Evolutionary conservation across 768 basidiomycete genomes (phyloP), one percentile per base, ranked within the genome.

Genomic region (Naganishia antarctica): DNA sequence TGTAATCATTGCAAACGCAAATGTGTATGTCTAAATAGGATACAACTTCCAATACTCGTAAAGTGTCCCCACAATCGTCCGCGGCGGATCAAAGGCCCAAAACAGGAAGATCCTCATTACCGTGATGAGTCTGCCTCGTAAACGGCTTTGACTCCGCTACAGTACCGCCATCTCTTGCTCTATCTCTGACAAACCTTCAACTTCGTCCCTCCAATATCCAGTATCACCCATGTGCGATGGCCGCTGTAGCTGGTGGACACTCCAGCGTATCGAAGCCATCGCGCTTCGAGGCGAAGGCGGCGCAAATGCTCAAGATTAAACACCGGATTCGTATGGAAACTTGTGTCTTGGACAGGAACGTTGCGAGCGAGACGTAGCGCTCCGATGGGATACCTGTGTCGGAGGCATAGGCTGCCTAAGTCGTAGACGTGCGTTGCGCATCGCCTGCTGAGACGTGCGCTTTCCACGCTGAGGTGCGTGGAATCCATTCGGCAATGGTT

Each of bases 291-390:
- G 53, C 21, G 53, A 57, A 44, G 43, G 43, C n/a, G 43, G 11
- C 43, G 43, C 5, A 44, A 44, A n/a, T 44, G 43, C 13, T 7
- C n/a, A 18, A 44, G 8, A 5, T 7, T 7, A 5, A 18, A 44
- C 9, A 44, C 43, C 5, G 43, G 8, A 18, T 7, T 18, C 13
- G 6, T 5, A 5, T 18, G 5, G 43, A 5, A 44, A 7, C n/a
- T 15, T 44, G 9, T 11, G 43, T n/a, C 1, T 34, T 18, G 18
- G n/a, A n/a, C n/a, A 4, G 7, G 21, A n/a, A 2, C 34, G n/a
- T 5, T 41, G 53, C 7, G 32, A 0, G 5, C 11, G 23, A 21
- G 13, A 3, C 25, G 76, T 37, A 72, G 74, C 11, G 72, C 73
- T 29, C n/a, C 8, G 57, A 0, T 21, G 63, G 18, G 48, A 28